Base-by-base conservation (phyloP, 1,284 basidiomycete species). In the Naganishia albida region DNA sequence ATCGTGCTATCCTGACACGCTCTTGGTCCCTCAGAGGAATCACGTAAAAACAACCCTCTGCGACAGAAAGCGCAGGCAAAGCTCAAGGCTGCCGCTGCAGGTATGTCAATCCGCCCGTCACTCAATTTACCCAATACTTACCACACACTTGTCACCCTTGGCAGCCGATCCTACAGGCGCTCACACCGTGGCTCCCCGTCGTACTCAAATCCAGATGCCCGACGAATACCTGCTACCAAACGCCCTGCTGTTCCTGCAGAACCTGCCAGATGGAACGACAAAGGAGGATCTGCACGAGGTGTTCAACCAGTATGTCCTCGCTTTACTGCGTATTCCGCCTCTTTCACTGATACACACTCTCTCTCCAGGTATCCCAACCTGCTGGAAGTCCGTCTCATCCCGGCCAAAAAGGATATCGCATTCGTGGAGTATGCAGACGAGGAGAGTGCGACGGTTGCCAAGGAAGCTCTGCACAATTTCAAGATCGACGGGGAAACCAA, bases 201-300 rank as follows among this genome's bases (percentile, higher is more conserved):
- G 90, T 63, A 88, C 89, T 39, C 86, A 87, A 70, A 88, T 98
- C 69, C 90, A 93, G 76, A 94, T 96, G 90, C 94, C 96, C 38
- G 95, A 99, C 88, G 95, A 99, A 79, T 99, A 99, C 80, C 85
- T 99, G 8, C 96, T 96, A 3, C 95, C 95, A 38, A 99, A 99
- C 88, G 93, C 93, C 78, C 95, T 98, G 80, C 85, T 99, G 64
- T 99, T 99, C 84, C 78, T 99, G 70, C 95, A 99, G 81, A 96
- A 96, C 77, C 83, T 96, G 34, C 93, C 93, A n/a, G 80, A 81
- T 60, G 91, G 93, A 73, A 88, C 81, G 71, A 91, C 88, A 62
- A 92, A 94, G 75, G 92, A 94, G 63, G 88, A 91, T 73, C 87
- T 97, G 70, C 86, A 88, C 77, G 86, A 87, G 1, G 82, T 96